A percentile compares a stretch with the other conserved stretches of the same genome.
phyloP scores from a whole-genome alignment of 148 eudicot species.

The Rhododendron ovatum region DNA sequence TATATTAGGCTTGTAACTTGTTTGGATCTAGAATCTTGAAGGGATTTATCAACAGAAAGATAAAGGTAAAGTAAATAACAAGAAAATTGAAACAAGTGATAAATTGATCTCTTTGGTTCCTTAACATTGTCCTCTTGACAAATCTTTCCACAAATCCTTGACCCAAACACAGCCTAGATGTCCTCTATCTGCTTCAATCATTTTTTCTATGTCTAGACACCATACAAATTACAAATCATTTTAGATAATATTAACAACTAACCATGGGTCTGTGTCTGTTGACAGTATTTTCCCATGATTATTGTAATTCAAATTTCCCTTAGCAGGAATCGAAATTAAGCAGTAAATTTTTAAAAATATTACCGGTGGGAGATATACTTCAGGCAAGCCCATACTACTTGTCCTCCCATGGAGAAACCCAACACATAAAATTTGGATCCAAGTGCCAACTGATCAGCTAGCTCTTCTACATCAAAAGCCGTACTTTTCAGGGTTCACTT shows the following conservation, averaged over 20 bases:
- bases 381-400: constrained; percentile 57
- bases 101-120: neutral
- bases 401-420: constrained; percentile 72
- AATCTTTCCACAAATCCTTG: neutral
- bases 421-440: constrained; percentile 54
- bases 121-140: neutral
- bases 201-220: neutral
- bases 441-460: constrained; percentile 63
- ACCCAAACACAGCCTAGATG: neutral
- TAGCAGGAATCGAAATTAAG: neutral
- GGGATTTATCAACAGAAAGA: neutral
- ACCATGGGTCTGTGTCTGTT: neutral
- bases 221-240: neutral
- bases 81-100: neutral
- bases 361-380: constrained; percentile 72
- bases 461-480: constrained; percentile 55
- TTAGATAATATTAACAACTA: neutral
- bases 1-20: neutral
- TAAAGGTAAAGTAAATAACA: neutral
- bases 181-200: neutral
- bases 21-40: neutral
- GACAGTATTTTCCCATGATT: neutral
- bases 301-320: neutral
- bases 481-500: constrained; percentile 44
- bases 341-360: neutral